Evolutionary conservation across 352 stramenopile species (phyloP), one percentile per base, ranked within the genome.

Genomic region (Phytophthora aleatoria): DNA sequence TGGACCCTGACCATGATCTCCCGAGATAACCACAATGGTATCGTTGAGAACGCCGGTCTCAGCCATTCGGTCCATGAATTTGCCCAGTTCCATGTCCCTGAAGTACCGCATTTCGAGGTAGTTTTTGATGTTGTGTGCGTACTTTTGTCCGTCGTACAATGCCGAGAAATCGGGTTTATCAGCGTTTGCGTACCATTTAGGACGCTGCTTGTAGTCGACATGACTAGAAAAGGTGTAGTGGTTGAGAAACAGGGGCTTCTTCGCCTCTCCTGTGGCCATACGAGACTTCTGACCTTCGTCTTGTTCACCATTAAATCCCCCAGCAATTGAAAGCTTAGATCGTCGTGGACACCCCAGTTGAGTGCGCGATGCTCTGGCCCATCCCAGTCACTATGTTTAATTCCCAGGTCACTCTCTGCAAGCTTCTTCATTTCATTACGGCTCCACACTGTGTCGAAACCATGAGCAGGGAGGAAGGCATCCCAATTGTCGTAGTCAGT

Each of bases 201-300:
- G 74, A 0, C 63, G 61, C 1, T 74, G 56, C 15, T 49, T 50
- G 52, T 73, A 88, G 16, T 64, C 63, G 4, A 61, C 67, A 62
- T 89, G 79, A 30, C 74, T 86, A 8, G 74, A 84, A 58, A 88
- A 86, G 11, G 79, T 84, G 57, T 86, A 88, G 47, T 84, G 74
- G 5, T 73, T 86, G 15, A 85, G 39, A 56, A 85, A 88, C 13
- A 81, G 67, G 8, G 79, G 76, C 33, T 67, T 70, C 61, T 81
- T 84, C 0, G 53, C 43, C 8, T 79, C 41, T 0, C 65, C 67
- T 10, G 16, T 20, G 16, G 16, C 16, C 16, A 20, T 20, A 20
- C 16, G 16, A 20, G 16, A 20, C 16, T 30, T 56, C 41, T 85
- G 78, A n/a, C 57, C 13, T 45, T 62, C 2, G 71, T 79, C 47